Conservation (phyloP, 1,139 yeast genomes). For the Suhomyces atakaporum region DNA sequence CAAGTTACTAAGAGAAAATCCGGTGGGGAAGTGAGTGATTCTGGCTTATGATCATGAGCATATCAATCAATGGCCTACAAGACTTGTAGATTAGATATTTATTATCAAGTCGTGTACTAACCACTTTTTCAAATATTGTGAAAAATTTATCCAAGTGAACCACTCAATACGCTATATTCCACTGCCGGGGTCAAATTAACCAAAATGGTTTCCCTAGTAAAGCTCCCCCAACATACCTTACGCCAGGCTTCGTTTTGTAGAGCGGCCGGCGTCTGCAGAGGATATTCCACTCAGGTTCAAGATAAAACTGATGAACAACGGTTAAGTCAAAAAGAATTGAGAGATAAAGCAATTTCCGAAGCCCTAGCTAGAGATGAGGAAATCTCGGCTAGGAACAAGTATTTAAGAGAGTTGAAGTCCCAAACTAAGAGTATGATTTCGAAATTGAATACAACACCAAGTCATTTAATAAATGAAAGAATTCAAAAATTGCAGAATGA, state of each 20-base stretch:
- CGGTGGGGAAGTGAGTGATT: too few relatives aligned
- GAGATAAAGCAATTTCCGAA: slow-evolving; percentile 47
- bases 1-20: background rate
- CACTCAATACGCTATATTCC: background rate
- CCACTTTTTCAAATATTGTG: slow-evolving; percentile 1
- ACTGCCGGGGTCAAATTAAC: background rate
- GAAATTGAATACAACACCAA: slow-evolving; percentile 40
- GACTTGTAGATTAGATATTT: too few relatives aligned
- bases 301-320: slow-evolving; percentile 10
- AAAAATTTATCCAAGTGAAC: slow-evolving; percentile 5
- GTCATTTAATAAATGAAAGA: slow-evolving; percentile 32
- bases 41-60: too few relatives aligned
- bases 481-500: slow-evolving; percentile 34
- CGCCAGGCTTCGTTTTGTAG: slow-evolving; percentile 1
- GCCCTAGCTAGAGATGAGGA: slow-evolving; percentile 50
- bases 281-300: slow-evolving; percentile 9
- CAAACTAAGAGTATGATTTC: slow-evolving; percentile 31
- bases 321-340: slow-evolving; percentile 31
- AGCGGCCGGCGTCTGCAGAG: slow-evolving; percentile 3
- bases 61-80: too few relatives aligned
- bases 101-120: slow-evolving; percentile 3
- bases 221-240: background rate
- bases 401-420: slow-evolving; percentile 38
- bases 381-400: slow-evolving; percentile 37
- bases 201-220: background rate